phyloP scores from a whole-genome alignment of 2,329 filamentous ascomycete species.

The Curvularia eragrostidis region DNA sequence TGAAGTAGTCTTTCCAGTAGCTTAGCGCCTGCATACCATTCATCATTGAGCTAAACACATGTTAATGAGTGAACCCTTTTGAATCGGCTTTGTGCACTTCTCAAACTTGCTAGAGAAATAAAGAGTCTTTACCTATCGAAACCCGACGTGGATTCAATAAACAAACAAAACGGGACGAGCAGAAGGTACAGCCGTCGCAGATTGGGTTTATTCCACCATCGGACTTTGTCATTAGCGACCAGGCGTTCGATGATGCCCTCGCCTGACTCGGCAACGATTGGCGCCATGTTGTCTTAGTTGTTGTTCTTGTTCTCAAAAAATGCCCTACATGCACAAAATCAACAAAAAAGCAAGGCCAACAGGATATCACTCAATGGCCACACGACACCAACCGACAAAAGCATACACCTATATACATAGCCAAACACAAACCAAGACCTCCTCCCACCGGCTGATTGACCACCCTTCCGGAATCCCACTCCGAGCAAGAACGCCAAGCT shows the following conservation, averaged over 20 bases:
- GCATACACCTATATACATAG: no score
- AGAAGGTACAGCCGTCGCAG: constrained; percentile 63
- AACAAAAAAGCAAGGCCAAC: no score
- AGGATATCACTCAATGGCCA: no score
- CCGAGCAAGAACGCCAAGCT: no score
- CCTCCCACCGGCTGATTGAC: no score
- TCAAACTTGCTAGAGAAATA: background rate
- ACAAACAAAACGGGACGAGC: constrained; percentile 67
- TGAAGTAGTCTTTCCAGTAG: constrained; percentile 57
- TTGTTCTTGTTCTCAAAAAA: background rate
- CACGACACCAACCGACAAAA: no score
- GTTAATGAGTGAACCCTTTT: background rate
- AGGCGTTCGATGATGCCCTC: constrained; percentile 44
- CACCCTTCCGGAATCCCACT: no score
- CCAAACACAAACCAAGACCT: no score
- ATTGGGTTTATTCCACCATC: constrained; percentile 67
- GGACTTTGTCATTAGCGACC: constrained; percentile 49
- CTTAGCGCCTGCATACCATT: constrained; percentile 42
- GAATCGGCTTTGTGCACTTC: no score
- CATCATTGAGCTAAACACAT: constrained; percentile 47
- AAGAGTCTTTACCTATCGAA: constrained; percentile 61
- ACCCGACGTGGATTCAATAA: constrained; percentile 67
- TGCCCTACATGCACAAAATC: no score
- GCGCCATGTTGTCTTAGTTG: constrained; percentile 27
- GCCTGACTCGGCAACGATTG: constrained; percentile 22